Percentiles rank a stretch among this genome's conserved stretches.
Evolutionary conservation across 129 eudicot genomes (phyloP).

Genomic region (Saposhnikovia divaricata): DNA sequence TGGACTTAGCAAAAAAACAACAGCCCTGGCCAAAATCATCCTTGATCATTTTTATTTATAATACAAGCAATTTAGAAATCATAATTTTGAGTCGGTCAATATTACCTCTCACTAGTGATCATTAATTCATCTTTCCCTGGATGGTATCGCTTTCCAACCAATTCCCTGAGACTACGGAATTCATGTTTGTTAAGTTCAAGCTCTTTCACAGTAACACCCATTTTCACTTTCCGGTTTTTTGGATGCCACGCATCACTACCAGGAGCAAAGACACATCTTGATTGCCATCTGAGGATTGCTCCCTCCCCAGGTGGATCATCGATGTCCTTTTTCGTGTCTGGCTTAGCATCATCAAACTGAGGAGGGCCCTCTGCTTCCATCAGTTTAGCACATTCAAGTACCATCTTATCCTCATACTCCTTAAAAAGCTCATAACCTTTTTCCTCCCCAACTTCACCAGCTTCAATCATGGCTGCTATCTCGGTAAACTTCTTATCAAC

Average conservation of each 20-base stretch:
- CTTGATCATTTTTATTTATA: background rate
- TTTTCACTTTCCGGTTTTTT: too few species aligned
- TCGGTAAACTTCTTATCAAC: constrained; percentile 62
- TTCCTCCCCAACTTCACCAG: constrained; percentile 58
- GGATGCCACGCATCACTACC: too few species aligned
- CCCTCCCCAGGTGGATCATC: constrained; percentile 96
- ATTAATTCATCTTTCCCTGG: constrained; percentile 88
- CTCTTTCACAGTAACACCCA: constrained; percentile 88
- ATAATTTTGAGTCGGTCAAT: background rate
- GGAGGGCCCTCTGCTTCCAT: constrained; percentile 51
- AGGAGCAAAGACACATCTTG: constrained; percentile 75
- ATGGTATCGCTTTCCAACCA: constrained; percentile 80
- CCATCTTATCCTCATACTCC: constrained; percentile 78
- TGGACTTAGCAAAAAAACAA: background rate
- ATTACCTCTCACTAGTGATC: constrained; percentile 90
- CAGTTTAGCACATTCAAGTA: constrained; percentile 45
- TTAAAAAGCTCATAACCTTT: constrained; percentile 65
- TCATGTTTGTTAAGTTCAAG: constrained; percentile 78
- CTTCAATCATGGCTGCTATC: constrained; percentile 65
- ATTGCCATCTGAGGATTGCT: constrained; percentile 83
- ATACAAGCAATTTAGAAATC: background rate
- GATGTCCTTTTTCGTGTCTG: constrained; percentile 30
- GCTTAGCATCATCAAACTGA: constrained; percentile 40
- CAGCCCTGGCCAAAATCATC: background rate
- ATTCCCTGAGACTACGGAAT: constrained; percentile 66